A percentile compares a stretch with the other conserved stretches of the same genome.
These are phyloP conservation scores for Moesziomyces sp. DNA, from an alignment of 1,284 basidiomycete genomes.

Conservation along the genomic window DNA sequence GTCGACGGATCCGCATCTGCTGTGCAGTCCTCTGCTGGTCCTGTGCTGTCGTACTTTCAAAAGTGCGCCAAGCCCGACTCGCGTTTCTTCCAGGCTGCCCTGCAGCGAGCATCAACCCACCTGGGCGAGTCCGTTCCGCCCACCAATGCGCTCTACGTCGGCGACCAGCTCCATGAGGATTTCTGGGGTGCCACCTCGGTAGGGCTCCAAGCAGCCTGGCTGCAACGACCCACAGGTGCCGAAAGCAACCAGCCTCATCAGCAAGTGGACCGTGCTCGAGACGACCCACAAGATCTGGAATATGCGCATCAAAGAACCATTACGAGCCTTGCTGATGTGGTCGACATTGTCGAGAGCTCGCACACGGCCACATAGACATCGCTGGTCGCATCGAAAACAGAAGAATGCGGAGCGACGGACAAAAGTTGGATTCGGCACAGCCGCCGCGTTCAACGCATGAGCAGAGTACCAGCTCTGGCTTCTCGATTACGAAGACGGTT, in stretches of 20 bases:
- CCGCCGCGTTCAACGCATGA: not conserved
- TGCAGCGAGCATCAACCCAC: conserved; percentile 14
- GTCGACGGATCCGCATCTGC: not conserved
- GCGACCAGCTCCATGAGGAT: conserved; percentile 55
- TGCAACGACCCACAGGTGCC: conserved; percentile 20
- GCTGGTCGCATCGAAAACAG: too few relatives aligned
- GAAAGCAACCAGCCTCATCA: conserved; percentile 40
- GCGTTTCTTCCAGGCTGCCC: conserved; percentile 44
- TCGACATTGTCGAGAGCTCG: conserved; percentile 17
- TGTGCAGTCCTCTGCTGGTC: conserved; percentile 4
- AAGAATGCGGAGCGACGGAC: not conserved
- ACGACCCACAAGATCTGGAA: conserved; percentile 3
- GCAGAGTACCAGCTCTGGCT: not conserved
- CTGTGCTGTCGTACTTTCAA: conserved; percentile 47
- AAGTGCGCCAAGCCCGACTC: conserved; percentile 44
- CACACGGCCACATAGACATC: not conserved
- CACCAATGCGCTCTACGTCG: conserved; percentile 46
- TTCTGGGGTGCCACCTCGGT: conserved; percentile 48
- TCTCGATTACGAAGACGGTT: too few relatives aligned
- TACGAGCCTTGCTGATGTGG: conserved; percentile 8
- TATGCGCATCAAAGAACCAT: conserved; percentile 21
- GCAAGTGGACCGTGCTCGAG: conserved; percentile 3
- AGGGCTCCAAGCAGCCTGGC: conserved; percentile 44
- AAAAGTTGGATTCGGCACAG: not conserved
- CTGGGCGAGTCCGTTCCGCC: not conserved